Evolutionary conservation across 352 stramenopile species (phyloP).

Genomic region (Pythium myriotylum): DNA sequence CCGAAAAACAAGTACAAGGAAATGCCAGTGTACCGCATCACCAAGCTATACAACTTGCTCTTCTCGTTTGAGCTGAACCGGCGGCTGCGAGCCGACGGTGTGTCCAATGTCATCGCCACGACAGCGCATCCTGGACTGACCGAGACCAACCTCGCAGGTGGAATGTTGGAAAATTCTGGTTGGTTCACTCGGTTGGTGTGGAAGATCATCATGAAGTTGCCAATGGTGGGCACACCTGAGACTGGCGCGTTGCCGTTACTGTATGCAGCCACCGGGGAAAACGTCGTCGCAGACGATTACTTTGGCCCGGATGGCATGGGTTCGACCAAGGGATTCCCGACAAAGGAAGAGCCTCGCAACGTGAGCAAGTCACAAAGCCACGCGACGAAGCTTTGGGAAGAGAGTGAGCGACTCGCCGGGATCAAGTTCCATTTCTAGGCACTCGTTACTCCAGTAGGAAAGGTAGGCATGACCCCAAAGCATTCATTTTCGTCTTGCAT

Average conservation of each 20-base stretch:
- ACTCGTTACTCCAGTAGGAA: too few species aligned
- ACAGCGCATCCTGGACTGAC: constrained; percentile 36
- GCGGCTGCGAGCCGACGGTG: constrained; percentile 22
- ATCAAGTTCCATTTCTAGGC: too few species aligned
- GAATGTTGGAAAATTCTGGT: too few species aligned
- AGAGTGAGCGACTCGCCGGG: constrained; percentile 37
- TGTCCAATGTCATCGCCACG: constrained; percentile 20
- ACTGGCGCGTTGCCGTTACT: constrained; percentile 46
- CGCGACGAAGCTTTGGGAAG: constrained; percentile 38
- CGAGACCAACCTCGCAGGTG: constrained; percentile 34
- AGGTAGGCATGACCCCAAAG: too few species aligned
- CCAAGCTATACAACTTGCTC: constrained; percentile 49
- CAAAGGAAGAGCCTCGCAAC: not conserved
- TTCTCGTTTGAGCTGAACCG: constrained; percentile 48
- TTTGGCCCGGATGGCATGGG: constrained; percentile 4
- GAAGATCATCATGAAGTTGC: too few species aligned
- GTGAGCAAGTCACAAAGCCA: constrained; percentile 25
- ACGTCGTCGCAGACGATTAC: constrained; percentile 27
- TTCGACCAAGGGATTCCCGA: constrained; percentile 3
- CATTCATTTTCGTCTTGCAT: too few species aligned
- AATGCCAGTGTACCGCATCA: constrained; percentile 19
- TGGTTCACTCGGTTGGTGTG: constrained; percentile 18
- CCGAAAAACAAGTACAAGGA: constrained; percentile 37
- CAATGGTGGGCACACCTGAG: too few species aligned
- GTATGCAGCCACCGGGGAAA: constrained; percentile 37